Percentiles rank a stretch among this genome's conserved stretches.
Evolutionary conservation across 1,139 yeast genomes (phyloP).

Genomic region (Debaryomycetaceae sp.): DNA sequence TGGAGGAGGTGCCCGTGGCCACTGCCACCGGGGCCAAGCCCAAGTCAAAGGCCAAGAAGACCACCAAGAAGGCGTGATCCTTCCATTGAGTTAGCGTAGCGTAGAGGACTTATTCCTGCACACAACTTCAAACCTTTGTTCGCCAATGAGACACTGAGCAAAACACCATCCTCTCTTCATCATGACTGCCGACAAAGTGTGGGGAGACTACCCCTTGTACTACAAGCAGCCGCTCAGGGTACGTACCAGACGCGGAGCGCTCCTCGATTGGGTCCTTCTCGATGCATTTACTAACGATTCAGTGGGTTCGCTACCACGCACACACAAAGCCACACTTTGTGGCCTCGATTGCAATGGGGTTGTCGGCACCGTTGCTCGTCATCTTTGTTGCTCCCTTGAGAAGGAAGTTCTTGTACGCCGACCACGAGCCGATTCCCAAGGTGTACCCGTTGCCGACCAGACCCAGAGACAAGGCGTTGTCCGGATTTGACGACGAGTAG

Average conservation of each 20-base stretch:
- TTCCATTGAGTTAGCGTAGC: background rate
- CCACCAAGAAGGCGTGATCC: conserved; percentile 3
- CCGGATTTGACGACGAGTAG: conserved; percentile 53
- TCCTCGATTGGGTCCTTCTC: background rate
- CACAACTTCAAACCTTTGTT: background rate
- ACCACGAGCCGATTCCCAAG: conserved; percentile 64
- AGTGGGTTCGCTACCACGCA: conserved; percentile 80
- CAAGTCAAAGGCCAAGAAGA: conserved; percentile 6
- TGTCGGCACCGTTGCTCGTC: conserved; percentile 61
- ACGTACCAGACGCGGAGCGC: conserved; percentile 22
- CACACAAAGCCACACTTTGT: conserved; percentile 78
- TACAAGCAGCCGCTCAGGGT: conserved; percentile 62
- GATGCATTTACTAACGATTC: conserved; percentile 23
- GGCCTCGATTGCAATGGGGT: conserved; percentile 63
- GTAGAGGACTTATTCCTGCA: background rate
- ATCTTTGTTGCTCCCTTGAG: conserved; percentile 65
- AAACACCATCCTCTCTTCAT: conserved; percentile 1
- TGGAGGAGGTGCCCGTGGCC: conserved; percentile 5
- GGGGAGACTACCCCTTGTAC: conserved; percentile 57
- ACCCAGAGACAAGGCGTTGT: conserved; percentile 44
- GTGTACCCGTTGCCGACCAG: conserved; percentile 66
- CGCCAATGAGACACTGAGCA: background rate
- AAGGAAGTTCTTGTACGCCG: conserved; percentile 62
- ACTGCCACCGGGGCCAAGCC: conserved; percentile 4
- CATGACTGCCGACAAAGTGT: conserved; percentile 29